Conservation (phyloP, 805 yeast species). For the Huiozyma naganishii region DNA sequence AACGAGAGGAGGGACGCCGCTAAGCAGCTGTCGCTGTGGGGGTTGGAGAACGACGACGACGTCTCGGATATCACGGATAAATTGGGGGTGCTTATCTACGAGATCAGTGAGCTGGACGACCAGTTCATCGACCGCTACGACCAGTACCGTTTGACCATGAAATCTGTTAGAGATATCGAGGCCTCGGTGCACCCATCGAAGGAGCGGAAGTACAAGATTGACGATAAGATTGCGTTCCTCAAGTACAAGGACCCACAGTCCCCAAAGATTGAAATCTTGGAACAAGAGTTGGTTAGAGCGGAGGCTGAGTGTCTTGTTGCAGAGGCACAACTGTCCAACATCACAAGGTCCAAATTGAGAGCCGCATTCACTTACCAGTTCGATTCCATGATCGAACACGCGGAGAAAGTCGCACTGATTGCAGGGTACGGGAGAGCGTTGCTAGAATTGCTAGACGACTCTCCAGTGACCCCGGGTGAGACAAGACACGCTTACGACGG, state of each 20-base stretch:
- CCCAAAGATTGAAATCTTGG: conserved; percentile 65
- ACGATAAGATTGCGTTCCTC: conserved; percentile 74
- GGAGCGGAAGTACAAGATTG: conserved; percentile 75
- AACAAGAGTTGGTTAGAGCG: conserved; percentile 83
- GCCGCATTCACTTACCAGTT: conserved; percentile 77
- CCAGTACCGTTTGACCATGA: conserved; percentile 73
- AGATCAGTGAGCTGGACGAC: conserved; percentile 78
- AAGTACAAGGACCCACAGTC: conserved; percentile 81
- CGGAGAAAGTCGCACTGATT: conserved; percentile 76
- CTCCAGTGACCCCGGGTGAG: conserved; percentile 87
- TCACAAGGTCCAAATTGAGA: conserved; percentile 78
- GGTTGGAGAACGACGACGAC: conserved; percentile 77
- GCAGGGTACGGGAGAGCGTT: conserved; percentile 87
- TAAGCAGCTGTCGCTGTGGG: conserved; percentile 76
- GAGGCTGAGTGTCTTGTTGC: conserved; percentile 89
- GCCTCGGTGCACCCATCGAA: conserved; percentile 81
- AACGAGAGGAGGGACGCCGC: conserved; percentile 75
- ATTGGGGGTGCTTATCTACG: conserved; percentile 71
- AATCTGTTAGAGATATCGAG: conserved; percentile 75
- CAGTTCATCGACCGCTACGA: conserved; percentile 80
- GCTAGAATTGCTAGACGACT: conserved; percentile 70
- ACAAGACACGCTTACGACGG: conserved; percentile 85
- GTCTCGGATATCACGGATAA: conserved; percentile 81
- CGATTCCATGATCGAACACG: conserved; percentile 74
- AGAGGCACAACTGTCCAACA: conserved; percentile 82